phyloP scores from a whole-genome alignment of 2,329 filamentous ascomycete species.

The Aspergillus jensenii region DNA sequence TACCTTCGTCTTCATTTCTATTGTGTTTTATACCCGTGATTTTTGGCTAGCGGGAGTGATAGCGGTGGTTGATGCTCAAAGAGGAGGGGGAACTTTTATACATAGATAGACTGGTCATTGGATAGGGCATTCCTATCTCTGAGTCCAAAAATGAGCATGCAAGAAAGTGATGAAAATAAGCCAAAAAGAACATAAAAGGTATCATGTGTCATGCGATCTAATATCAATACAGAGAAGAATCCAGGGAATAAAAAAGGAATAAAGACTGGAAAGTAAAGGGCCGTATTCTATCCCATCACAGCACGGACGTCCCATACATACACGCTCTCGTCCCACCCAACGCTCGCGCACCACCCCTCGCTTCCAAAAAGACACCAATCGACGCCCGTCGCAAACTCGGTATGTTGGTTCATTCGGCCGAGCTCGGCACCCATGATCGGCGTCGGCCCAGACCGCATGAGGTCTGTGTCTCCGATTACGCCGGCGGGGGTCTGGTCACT shows the following conservation, averaged over 20 bases:
- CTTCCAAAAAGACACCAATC: slow-evolving; percentile 98
- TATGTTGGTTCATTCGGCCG: slow-evolving; percentile 87
- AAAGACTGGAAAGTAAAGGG: slow-evolving; percentile 3
- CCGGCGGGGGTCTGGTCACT: slow-evolving; percentile 65
- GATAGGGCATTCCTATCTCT: background rate
- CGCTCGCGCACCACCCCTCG: slow-evolving; percentile 92
- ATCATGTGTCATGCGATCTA: slow-evolving; percentile 23
- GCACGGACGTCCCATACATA: slow-evolving; percentile 86
- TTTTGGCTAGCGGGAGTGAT: background rate
- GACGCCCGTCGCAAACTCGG: slow-evolving; percentile 92
- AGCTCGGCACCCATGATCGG: slow-evolving; percentile 65
- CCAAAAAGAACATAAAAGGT: slow-evolving; percentile 13
- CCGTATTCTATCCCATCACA: slow-evolving; percentile 49
- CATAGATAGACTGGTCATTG: background rate
- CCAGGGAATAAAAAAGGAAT: slow-evolving; percentile 7
- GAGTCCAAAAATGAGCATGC: no score
- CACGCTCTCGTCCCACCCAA: slow-evolving; percentile 90
- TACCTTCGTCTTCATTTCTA: slow-evolving; percentile 5
- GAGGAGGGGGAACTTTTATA: background rate
- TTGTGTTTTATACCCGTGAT: slow-evolving; percentile 8
- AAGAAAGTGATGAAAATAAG: background rate
- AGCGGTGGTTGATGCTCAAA: background rate
- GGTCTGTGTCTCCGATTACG: slow-evolving; percentile 33
- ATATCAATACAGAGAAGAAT: slow-evolving; percentile 20
- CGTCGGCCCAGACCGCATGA: slow-evolving; percentile 40